Evolutionary conservation across 306 rosid species (phyloP), one percentile per base, ranked within the genome.

Genomic region (Cercis canadensis): DNA sequence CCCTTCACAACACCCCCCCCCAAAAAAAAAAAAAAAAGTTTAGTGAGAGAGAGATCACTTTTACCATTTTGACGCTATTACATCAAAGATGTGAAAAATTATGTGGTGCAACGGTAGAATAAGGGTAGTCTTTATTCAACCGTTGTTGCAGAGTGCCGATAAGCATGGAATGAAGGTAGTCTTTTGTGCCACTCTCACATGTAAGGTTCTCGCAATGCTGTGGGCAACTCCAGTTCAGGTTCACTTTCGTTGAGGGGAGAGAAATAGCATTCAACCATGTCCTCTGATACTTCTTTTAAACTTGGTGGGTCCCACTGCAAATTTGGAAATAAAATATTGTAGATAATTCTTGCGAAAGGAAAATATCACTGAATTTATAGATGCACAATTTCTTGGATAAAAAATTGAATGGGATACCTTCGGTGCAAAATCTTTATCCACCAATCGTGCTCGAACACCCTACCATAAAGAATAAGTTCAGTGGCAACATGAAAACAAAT

Each of bases 381-480:
- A 57, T 44, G 64, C 19, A 40, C 1, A 33, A 15, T 54, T 51
- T n/a, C 62, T 56, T 49, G 40, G 67, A 56, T 52, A 64, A 41
- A 33, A 60, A 21, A 63, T 39, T 13, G 57, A 59, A 46, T 53
- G 18, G 57, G 43, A 24, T 37, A 91, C 99, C 97, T 86, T 89
- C 5, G 99, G 99, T 10, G 96, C 83, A 54, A 94, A 94, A 81
- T 94, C 99, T 75, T 86, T 94, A 37, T 94, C 91, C 43, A 89
- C 90, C 82, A 94, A 78, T 58, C 95, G 69, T 9, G 99, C 91
- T 56, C 97, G 87, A 86, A 83, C 88, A 73, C 99, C 99, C 99
- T 91, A 47, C 43, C 36, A 57, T 11, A 43, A 43, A 44, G 37
- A 72, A 52, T 13, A 33, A 68, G 56, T 57, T 57, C 67, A 70